Evolutionary conservation across 1,284 basidiomycete species (phyloP), one percentile per base, ranked within the genome.

Genomic region (Ceratobasidium sp.): DNA sequence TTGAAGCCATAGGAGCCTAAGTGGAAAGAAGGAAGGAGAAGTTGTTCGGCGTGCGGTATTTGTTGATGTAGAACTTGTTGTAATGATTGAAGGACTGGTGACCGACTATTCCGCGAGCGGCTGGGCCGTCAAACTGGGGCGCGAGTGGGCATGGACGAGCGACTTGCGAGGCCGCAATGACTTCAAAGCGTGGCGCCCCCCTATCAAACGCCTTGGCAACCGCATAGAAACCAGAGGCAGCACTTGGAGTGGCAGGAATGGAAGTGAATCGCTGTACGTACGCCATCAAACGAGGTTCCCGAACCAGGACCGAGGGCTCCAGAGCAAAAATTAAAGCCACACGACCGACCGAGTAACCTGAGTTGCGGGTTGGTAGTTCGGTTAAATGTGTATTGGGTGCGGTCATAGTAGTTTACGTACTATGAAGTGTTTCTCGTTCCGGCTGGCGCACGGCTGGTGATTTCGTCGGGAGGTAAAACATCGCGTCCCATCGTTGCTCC

Each of bases 111-210:
- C 35, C 57, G 16, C 30, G 18, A n/a, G 35, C 27, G 33, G 57
- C 57, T 60, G 57, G 57, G 14, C 57, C 57, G 18, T 60, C n/a
- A n/a, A 60, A 33, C 16, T 18, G 14, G 33, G 57, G 57, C 57
- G 57, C 57, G 14, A 60, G 57, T 38, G 57, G 57, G 57, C 57
- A 60, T 60, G 57, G 57, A n/a, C 57, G 57, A 60, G 57, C 57
- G 16, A 60, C 12, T 60, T 60, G 57, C 57, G 57, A 60, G 16
- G 57, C 57, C 35, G 57, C 57, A 30, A 60, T n/a, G 57, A 60
- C 57, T n/a, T 60, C 57, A 38, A 33, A 60, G 27, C 57, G 27
- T 14, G 57, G 57, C 14, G 35, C 18, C 12, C 57, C 57, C 12
- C 57, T 23, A 16, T 60, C 27, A 30, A n/a, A 33, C 30, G 12